Evolutionary conservation across 352 stramenopile genomes (phyloP).

Genomic region (Thalassiosira livingstoniorum): DNA sequence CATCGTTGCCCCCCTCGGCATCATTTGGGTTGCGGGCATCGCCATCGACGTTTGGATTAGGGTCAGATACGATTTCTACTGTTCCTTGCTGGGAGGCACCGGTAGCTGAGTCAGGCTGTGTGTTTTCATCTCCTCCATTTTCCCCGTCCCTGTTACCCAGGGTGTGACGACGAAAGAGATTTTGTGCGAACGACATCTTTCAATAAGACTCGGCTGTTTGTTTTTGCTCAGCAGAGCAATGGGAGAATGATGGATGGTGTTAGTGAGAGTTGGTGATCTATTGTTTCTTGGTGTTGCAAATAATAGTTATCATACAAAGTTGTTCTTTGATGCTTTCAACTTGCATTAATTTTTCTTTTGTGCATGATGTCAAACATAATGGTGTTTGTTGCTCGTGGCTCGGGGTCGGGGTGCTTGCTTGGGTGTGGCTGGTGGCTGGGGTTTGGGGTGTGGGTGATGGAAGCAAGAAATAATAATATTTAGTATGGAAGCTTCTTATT

Average conservation of each 20-base stretch:
- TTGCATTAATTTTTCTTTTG: neutral
- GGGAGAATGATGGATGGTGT: neutral
- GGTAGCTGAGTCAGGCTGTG: neutral
- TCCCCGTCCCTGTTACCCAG: constrained; percentile 26
- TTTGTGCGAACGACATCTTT: constrained; percentile 19
- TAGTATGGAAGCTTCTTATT: too few species aligned
- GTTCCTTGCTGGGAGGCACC: neutral
- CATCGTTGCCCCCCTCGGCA: neutral
- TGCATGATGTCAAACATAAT: neutral
- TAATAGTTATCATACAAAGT: too few species aligned
- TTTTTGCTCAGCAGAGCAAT: neutral
- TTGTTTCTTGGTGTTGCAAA: neutral
- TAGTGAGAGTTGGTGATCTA: neutral
- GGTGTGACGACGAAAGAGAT: constrained; percentile 29
- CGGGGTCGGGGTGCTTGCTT: neutral
- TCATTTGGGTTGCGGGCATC: constrained; percentile 1
- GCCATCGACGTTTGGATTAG: neutral
- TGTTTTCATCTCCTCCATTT: neutral
- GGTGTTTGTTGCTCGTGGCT: neutral
- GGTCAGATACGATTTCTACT: neutral
- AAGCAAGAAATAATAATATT: too few species aligned
- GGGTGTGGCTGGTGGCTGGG: neutral
- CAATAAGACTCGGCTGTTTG: neutral
- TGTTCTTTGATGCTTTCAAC: neutral
- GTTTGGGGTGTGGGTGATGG: neutral